A percentile compares a stretch with the other conserved stretches of the same genome.
These are phyloP conservation scores for Scenedesmus sp. DNA, from an alignment of 163 green algal genomes.

Conservation along the genomic window DNA sequence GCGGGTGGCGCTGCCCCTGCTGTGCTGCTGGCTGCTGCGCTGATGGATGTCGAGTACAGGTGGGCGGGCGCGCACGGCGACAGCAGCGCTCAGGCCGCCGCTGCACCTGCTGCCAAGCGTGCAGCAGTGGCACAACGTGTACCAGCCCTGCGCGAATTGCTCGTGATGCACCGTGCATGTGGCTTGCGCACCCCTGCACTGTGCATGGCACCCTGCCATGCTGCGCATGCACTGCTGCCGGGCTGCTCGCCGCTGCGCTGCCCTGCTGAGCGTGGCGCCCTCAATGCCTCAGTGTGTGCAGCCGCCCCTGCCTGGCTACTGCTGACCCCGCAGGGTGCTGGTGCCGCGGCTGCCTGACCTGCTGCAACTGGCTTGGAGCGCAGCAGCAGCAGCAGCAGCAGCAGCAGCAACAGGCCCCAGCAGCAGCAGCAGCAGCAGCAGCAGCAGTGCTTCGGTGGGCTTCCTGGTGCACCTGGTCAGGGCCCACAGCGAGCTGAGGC, in stretches of 20 bases:
- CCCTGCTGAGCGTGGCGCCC: too few species aligned
- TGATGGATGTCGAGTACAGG: conserved; percentile 52
- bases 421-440: conserved; percentile 6
- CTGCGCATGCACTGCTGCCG: too few species aligned
- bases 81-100: neutral
- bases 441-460: neutral
- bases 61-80: neutral
- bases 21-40: neutral
- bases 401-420: neutral
- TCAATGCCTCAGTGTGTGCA: too few species aligned
- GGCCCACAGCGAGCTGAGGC: conserved; percentile 35
- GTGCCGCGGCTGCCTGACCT: conserved; percentile 16
- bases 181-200: too few species aligned
- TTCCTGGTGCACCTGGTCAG: conserved; percentile 19
- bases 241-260: too few species aligned
- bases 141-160: too few species aligned
- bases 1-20: conserved; percentile 32
- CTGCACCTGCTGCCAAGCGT: neutral
- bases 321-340: conserved; percentile 15
- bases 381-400: conserved; percentile 36
- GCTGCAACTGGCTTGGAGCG: conserved; percentile 9
- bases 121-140: too few species aligned
- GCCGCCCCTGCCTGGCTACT: neutral
- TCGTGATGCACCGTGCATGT: too few species aligned
- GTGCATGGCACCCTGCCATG: too few species aligned